phyloP scores from a whole-genome alignment of 2,329 filamentous ascomycete species.

The Ophiocordyceps robertsii region DNA sequence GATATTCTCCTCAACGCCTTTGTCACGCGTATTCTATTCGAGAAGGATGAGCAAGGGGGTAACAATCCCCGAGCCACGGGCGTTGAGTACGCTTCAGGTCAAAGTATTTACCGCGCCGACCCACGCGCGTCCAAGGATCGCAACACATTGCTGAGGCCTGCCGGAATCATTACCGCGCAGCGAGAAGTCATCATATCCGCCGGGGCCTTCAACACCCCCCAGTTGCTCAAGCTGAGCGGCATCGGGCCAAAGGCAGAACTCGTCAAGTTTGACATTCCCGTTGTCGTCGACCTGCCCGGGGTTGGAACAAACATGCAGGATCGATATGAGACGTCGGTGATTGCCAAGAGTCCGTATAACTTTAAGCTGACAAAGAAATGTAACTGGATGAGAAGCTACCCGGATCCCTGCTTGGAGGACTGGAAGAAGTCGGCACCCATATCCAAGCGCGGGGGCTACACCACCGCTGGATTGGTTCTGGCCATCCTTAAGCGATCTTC shows the following conservation, averaged over 20 bases:
- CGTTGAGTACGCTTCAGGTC: slow-evolving; percentile 26
- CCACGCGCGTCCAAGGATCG: slow-evolving; percentile 15
- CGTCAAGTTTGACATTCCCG: slow-evolving; percentile 28
- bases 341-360: background rate
- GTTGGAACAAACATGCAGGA: slow-evolving; percentile 41
- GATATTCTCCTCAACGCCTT: slow-evolving; percentile 12
- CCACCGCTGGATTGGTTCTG: slow-evolving; percentile 9
- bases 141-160: slow-evolving; percentile 4
- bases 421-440: slow-evolving; percentile 10
- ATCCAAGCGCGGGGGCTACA: slow-evolving; percentile 9
- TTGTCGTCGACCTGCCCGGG: slow-evolving; percentile 43
- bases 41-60: slow-evolving; percentile 9
- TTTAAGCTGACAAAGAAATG: background rate
- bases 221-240: slow-evolving; percentile 32
- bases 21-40: slow-evolving; percentile 22
- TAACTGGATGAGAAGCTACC: background rate
- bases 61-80: slow-evolving; percentile 23
- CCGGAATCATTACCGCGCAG: slow-evolving; percentile 14
- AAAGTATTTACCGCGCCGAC: slow-evolving; percentile 27
- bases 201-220: slow-evolving; percentile 31
- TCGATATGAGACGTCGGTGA: slow-evolving; percentile 12
- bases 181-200: slow-evolving; percentile 34
- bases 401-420: slow-evolving; percentile 18
- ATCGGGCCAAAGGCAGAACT: slow-evolving; percentile 27
- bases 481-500: slow-evolving; percentile 14